These are phyloP conservation scores for Fusarium clavum DNA, from an alignment of 2,329 filamentous ascomycete genomes.

Conservation along the genomic window DNA sequence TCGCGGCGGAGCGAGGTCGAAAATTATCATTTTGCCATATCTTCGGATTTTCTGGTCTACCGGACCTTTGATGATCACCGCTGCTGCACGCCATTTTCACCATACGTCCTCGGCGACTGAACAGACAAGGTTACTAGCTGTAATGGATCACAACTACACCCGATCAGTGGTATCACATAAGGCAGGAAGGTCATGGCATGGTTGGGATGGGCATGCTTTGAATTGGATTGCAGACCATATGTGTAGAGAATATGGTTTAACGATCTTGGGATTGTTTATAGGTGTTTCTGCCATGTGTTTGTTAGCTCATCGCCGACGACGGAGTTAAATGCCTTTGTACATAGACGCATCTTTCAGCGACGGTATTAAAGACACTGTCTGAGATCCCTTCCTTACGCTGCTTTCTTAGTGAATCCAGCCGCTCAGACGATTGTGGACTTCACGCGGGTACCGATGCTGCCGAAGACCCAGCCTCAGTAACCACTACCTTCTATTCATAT, in stretches of 20 bases:
- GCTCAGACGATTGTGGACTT: no score
- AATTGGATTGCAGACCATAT: constrained; percentile 11
- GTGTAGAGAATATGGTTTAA: background rate
- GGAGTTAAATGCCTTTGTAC: background rate
- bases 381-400: no score
- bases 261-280: background rate
- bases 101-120: background rate
- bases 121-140: background rate
- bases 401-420: no score
- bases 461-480: no score
- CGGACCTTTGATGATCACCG: constrained; percentile 11
- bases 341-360: background rate
- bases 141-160: background rate
- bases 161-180: constrained; percentile 2
- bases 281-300: background rate
- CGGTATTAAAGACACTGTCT: background rate
- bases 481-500: no score
- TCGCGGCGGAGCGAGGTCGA: background rate
- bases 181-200: constrained; percentile 15
- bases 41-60: constrained; percentile 6
- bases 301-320: background rate
- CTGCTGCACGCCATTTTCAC: background rate
- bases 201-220: background rate
- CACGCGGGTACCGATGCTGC: no score
- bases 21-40: background rate